These are phyloP conservation scores for Gossypium mustelinum DNA, from an alignment of 345 rosid species.

Conservation along the genomic window DNA sequence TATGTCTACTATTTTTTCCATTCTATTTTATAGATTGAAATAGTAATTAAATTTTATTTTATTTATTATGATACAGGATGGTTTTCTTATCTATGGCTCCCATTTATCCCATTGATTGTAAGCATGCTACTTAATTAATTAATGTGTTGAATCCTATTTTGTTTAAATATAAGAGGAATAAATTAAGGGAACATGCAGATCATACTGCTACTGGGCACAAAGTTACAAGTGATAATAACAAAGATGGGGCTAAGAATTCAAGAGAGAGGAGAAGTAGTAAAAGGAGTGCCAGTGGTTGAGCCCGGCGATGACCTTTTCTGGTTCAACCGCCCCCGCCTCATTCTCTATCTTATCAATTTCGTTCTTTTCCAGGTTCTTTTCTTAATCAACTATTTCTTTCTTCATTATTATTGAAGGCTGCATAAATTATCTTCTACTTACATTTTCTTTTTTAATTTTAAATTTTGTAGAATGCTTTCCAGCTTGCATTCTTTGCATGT, in stretches of 20 bases:
- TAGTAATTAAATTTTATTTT: neutral
- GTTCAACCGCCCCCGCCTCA: slow-evolving; percentile 73
- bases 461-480: slow-evolving; percentile 70
- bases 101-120: slow-evolving; percentile 80
- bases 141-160: neutral
- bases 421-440: neutral
- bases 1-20: neutral
- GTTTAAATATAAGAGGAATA: neutral
- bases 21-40: neutral
- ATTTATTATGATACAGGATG: slow-evolving; percentile 47
- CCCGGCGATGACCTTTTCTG: slow-evolving; percentile 88
- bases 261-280: slow-evolving; percentile 69
- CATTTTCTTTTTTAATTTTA: neutral
- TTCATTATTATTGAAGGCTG: neutral
- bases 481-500: slow-evolving; percentile 82
- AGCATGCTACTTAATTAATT: slow-evolving; percentile 21
- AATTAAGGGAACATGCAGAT: slow-evolving; percentile 39
- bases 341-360: slow-evolving; percentile 78
- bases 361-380: slow-evolving; percentile 74
- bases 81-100: slow-evolving; percentile 75
- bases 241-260: slow-evolving; percentile 72
- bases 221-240: slow-evolving; percentile 90
- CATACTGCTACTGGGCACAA: slow-evolving; percentile 70
- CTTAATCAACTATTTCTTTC: too few species aligned
- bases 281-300: slow-evolving; percentile 84